Base-by-base conservation (phyloP, 2,329 filamentous ascomycete species). In the Botrytis pseudocinerea region DNA sequence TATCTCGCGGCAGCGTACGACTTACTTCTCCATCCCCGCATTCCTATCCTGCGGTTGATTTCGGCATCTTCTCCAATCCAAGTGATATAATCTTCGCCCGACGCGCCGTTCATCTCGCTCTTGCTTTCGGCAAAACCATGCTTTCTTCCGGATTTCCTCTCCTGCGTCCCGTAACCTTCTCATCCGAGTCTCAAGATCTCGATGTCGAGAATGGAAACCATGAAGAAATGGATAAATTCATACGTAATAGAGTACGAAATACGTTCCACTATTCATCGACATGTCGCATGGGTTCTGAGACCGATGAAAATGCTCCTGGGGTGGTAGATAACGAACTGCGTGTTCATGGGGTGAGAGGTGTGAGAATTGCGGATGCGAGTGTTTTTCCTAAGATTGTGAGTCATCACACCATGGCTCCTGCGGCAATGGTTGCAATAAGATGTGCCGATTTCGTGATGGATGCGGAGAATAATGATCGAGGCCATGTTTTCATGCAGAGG, bases 371-470 rank as follows among this genome's bases (percentile, higher is more conserved):
- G 22, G 78, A 79, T 77, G 76, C 75, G 16, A 72, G 76, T 3
- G 76, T 79, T 46, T 74, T 78, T 12, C 77, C 77, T 25, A 69
- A 77, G 7, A 70, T 78, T 10, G 76, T 77, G 16, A 74, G 75
- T 7, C 69, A 75, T n/a, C 75, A 79, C 73, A 44, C 77, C 3
- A 75, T 76, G 38, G 74, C 77, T 35, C 64, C 73, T 60, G 74
- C 78, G 1, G 78, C 78, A 70, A 76, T 77, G 38, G 71, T 78
- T 28, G 78, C 74, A 38, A 77, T 78, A 54, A 79, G 78, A 75
- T 70, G 40, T 61, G 68, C 54, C 18, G 68, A 60, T 61, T 59
- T 70, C 8, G 22, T 70, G 18, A 46, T 44, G 18, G 61, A 46
- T 64, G 61, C 16, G 18, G 25, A 44, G n/a, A n/a, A 62, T 4